phyloP scores from a whole-genome alignment of 805 yeast species.

The Candida glaebosa region DNA sequence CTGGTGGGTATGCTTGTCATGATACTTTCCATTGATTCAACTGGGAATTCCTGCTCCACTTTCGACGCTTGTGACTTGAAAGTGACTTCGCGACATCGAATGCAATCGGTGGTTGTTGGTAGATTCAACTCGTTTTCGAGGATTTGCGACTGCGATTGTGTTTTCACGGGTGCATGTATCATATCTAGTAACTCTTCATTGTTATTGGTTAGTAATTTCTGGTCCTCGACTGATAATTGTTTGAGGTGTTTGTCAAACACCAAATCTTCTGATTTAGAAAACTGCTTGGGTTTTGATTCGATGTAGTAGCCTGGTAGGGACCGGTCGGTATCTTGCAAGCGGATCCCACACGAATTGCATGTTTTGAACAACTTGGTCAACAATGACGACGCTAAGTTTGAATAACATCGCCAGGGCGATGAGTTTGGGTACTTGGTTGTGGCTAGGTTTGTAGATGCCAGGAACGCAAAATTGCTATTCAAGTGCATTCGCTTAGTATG shows the following conservation, averaged over 20 bases:
- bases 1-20: conserved; percentile 36
- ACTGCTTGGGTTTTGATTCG: conserved; percentile 8
- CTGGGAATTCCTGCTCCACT: conserved; percentile 22
- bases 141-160: background rate
- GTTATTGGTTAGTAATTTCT: conserved; percentile 21
- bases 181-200: conserved; percentile 3
- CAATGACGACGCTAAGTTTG: conserved; percentile 6
- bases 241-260: conserved; percentile 17
- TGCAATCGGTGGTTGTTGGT: conserved; percentile 35
- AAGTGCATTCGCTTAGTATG: too few species aligned
- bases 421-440: too few species aligned
- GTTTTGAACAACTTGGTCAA: conserved; percentile 12
- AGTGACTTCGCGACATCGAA: conserved; percentile 53
- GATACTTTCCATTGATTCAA: conserved; percentile 16
- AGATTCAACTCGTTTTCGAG: conserved; percentile 5
- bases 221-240: conserved; percentile 24
- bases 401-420: background rate
- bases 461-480: too few species aligned
- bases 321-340: conserved; percentile 40
- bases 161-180: background rate
- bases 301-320: conserved; percentile 43
- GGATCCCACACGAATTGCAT: conserved; percentile 60
- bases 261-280: conserved; percentile 19
- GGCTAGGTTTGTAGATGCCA: too few species aligned
- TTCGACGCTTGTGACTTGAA: conserved; percentile 39